These are phyloP conservation scores for Triticum aestivum DNA, from an alignment of 176 grass and related monocot species.

Conservation along the genomic window IWGSC_CS_RefSeq_v2.1 NC_057808.1:224282449-224282948, in stretches of 20 bases:
- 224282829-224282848: not conserved
- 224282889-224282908: slow-evolving; percentile 15
- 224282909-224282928: not conserved
- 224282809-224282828: not conserved
- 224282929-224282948: not conserved
- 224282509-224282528: slow-evolving; percentile 63
- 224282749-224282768: slow-evolving; percentile 85
- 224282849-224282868: not conserved
- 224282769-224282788: slow-evolving; percentile 85
- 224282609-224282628: slow-evolving; percentile 86
- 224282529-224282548: slow-evolving; percentile 55
- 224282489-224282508: slow-evolving; percentile 36
- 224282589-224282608: slow-evolving; percentile 88
- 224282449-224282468: too few relatives aligned
- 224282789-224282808: slow-evolving; percentile 61
- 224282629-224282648: slow-evolving; percentile 59
- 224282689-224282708: slow-evolving; percentile 78
- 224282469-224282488: slow-evolving; percentile 46
- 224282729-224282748: slow-evolving; percentile 88
- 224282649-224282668: slow-evolving; percentile 61
- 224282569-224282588: slow-evolving; percentile 74
- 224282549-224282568: slow-evolving; percentile 51
- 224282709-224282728: slow-evolving; percentile 75
- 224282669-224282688: slow-evolving; percentile 70
- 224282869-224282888: not conserved